Percentiles rank a stretch among this genome's conserved stretches.
Evolutionary conservation across 2,329 filamentous ascomycete species (phyloP).

Genomic region (Claviceps spartinae): DNA sequence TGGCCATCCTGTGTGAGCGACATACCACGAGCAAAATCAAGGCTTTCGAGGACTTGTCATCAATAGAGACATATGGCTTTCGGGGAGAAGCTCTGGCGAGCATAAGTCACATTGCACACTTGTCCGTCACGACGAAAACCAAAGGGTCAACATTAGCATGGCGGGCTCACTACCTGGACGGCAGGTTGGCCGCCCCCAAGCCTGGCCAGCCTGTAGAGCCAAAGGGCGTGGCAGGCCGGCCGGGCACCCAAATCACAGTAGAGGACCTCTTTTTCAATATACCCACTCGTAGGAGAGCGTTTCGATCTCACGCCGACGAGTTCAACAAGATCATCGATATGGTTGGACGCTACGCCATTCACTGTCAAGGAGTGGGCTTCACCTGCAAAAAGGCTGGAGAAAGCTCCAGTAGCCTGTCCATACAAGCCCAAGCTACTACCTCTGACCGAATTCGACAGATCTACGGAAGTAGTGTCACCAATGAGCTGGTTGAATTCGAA

Average conservation of each 20-base stretch:
- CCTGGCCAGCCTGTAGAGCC: slow-evolving; percentile 79
- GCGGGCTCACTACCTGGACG: slow-evolving; percentile 77
- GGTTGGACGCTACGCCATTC: slow-evolving; percentile 83
- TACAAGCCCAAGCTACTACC: slow-evolving; percentile 57
- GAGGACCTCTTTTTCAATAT: slow-evolving; percentile 97
- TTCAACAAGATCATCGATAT: slow-evolving; percentile 97
- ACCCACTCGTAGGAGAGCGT: slow-evolving; percentile 74
- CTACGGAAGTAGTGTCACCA: slow-evolving; percentile 70
- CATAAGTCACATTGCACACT: slow-evolving; percentile 95
- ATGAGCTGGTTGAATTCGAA: slow-evolving; percentile 69
- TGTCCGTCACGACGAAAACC: slow-evolving; percentile 89
- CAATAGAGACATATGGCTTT: slow-evolving; percentile 94
- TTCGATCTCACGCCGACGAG: slow-evolving; percentile 83
- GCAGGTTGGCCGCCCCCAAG: slow-evolving; percentile 68
- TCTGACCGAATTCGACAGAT: slow-evolving; percentile 83
- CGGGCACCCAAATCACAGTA: slow-evolving; percentile 88
- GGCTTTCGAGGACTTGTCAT: slow-evolving; percentile 78
- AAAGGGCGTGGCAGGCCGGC: slow-evolving; percentile 73
- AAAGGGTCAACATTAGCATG: slow-evolving; percentile 78
- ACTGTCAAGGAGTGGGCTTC: slow-evolving; percentile 83
- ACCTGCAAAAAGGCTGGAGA: slow-evolving; percentile 96
- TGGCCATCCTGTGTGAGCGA: slow-evolving; percentile 83
- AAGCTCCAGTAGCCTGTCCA: slow-evolving; percentile 65
- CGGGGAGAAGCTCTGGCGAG: slow-evolving; percentile 90
- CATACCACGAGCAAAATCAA: slow-evolving; percentile 96